A percentile compares a stretch with the other conserved stretches of the same genome.
Conservation (phyloP, 345 rosid genomes). For the Schrenkiella parvula region DNA sequence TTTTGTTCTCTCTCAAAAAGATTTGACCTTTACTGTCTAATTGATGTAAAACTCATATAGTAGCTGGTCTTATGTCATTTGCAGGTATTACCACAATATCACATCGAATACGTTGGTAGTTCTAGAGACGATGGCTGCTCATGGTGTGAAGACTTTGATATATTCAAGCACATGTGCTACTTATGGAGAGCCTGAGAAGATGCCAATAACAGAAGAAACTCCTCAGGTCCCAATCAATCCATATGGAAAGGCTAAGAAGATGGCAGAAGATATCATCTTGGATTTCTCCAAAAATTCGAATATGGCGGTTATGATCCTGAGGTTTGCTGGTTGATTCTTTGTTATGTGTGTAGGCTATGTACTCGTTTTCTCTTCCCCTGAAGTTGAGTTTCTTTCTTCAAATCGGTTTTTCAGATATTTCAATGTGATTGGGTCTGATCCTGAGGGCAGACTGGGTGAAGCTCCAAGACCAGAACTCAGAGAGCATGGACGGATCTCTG, state of each 20-base stretch:
- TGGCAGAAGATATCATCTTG: conserved; percentile 61
- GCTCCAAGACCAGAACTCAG: conserved; percentile 56
- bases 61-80: not conserved
- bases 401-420: conserved; percentile 39
- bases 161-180: conserved; percentile 40
- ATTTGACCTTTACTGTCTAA: not conserved
- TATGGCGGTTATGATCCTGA: conserved; percentile 61
- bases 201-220: conserved; percentile 61
- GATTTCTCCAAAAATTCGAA: conserved; percentile 50
- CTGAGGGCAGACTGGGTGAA: conserved; percentile 61
- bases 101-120: conserved; percentile 54
- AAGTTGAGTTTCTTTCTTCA: not conserved
- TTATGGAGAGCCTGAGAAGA: conserved; percentile 4
- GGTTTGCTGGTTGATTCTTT: conserved; percentile 36
- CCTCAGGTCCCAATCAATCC: conserved; percentile 52
- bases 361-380: not conserved
- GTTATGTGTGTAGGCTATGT: not conserved
- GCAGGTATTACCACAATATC: conserved; percentile 58
- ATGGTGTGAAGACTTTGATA: conserved; percentile 51
- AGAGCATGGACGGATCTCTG: conserved; percentile 56
- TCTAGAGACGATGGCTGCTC: conserved; percentile 51
- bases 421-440: conserved; percentile 64
- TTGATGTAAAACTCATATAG: not conserved
- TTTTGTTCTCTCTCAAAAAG: not conserved
- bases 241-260: conserved; percentile 61